Conservation (phyloP, 306 rosid genomes). For the Rubus idaeus region DNA sequence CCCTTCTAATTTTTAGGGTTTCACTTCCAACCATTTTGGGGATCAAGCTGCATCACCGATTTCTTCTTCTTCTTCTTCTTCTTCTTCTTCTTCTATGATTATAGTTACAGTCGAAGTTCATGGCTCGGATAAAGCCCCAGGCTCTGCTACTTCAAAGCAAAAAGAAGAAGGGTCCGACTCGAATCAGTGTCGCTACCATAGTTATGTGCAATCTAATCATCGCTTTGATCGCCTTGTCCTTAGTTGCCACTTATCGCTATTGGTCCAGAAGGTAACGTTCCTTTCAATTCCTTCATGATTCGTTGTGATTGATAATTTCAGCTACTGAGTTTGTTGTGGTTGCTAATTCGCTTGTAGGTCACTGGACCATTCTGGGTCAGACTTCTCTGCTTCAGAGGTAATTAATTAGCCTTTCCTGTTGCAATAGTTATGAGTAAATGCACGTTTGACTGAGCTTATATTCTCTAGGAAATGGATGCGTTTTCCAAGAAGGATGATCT, state of each 20-base stretch:
- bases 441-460: background rate
- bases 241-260: conserved; percentile 38
- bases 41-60: conserved; percentile 4
- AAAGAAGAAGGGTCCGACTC: conserved; percentile 45
- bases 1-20: background rate
- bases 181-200: conserved; percentile 37
- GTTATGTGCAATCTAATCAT: conserved; percentile 33
- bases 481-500: conserved; percentile 36
- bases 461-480: conserved; percentile 24
- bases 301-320: background rate
- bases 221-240: conserved; percentile 32
- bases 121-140: conserved; percentile 48
- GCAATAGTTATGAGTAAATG: background rate
- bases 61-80: too few relatives aligned
- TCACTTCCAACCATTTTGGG: background rate
- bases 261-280: conserved; percentile 28
- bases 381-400: conserved; percentile 25
- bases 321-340: background rate
- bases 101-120: conserved; percentile 14
- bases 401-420: background rate
- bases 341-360: conserved; percentile 22
- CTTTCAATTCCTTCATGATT: background rate
- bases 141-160: conserved; percentile 41
- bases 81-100: background rate
- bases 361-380: conserved; percentile 17